Evolutionary conservation across 2,329 filamentous ascomycete genomes (phyloP).

Genomic region (Neopestalotiopsis clavispora): DNA sequence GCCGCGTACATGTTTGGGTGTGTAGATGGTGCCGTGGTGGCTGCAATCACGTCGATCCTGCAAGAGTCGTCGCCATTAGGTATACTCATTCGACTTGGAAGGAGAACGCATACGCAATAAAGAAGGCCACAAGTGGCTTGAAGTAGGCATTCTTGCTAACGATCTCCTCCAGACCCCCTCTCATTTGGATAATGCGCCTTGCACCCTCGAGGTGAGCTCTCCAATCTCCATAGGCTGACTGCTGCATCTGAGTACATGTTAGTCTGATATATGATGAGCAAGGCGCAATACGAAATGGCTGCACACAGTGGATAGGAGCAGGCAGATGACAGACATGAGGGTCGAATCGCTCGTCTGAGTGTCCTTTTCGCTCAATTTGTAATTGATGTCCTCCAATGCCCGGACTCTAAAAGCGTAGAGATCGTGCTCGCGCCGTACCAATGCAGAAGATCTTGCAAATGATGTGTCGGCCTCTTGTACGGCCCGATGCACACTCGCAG

Average conservation of each 20-base stretch:
- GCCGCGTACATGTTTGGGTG: slow-evolving; percentile 21
- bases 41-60: slow-evolving; percentile 24
- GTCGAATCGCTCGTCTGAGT: slow-evolving; percentile 24
- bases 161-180: slow-evolving; percentile 21
- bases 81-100: not conserved
- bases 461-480: slow-evolving; percentile 19
- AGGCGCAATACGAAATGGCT: not conserved
- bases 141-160: slow-evolving; percentile 20
- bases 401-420: slow-evolving; percentile 21
- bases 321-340: slow-evolving; percentile 25
- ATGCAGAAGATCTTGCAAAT: slow-evolving; percentile 14
- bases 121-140: slow-evolving; percentile 23
- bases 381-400: slow-evolving; percentile 22
- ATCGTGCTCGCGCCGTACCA: slow-evolving; percentile 20
- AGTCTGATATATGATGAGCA: not conserved
- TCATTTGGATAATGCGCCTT: slow-evolving; percentile 21
- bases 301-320: slow-evolving; percentile 24
- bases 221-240: slow-evolving; percentile 24
- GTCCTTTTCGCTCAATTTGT: slow-evolving; percentile 20
- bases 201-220: slow-evolving; percentile 24
- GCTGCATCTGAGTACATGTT: slow-evolving; percentile 20
- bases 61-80: not conserved
- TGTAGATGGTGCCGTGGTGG: slow-evolving; percentile 22
- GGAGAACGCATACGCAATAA: slow-evolving; percentile 19
- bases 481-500: slow-evolving; percentile 20